Conservation (phyloP, 129 eudicot species). For the Chrysanthemum lavandulifolium region DNA sequence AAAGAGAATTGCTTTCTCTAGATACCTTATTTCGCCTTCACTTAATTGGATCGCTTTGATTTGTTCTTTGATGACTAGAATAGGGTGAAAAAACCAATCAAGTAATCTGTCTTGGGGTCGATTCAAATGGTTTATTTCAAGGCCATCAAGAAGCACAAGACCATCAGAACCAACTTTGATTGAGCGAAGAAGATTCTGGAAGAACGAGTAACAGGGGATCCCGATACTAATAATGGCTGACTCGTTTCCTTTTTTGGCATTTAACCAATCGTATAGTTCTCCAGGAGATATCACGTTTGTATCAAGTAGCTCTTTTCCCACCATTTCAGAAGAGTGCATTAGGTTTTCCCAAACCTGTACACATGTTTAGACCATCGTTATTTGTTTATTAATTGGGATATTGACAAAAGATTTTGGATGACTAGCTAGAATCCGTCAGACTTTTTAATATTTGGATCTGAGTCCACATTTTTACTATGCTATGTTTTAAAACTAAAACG, state of each 20-base stretch:
- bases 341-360: constrained; percentile 77
- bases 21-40: constrained; percentile 60
- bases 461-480: not conserved
- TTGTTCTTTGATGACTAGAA: constrained; percentile 88
- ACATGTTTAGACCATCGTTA: not conserved
- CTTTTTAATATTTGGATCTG: not conserved
- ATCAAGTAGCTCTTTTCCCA: constrained; percentile 72
- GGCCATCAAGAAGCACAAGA: constrained; percentile 60
- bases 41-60: constrained; percentile 54
- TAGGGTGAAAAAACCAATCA: constrained; percentile 94
- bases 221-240: constrained; percentile 60
- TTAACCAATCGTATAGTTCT: constrained; percentile 85
- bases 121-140: constrained; percentile 71
- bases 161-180: constrained; percentile 83
- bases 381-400: not conserved
- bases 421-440: too few species aligned
- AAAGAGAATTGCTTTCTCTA: constrained; percentile 66
- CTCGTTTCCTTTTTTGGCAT: constrained; percentile 57
- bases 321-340: constrained; percentile 66
- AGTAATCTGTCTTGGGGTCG: constrained; percentile 76
- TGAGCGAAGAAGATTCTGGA: constrained; percentile 57
- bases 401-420: not conserved
- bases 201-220: constrained; percentile 64
- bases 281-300: constrained; percentile 46
- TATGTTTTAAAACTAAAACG: not conserved